Percentiles rank a stretch among this genome's conserved stretches.
Conservation (phyloP, 169 alveolate species). For the Besnoitia besnoiti region DNA sequence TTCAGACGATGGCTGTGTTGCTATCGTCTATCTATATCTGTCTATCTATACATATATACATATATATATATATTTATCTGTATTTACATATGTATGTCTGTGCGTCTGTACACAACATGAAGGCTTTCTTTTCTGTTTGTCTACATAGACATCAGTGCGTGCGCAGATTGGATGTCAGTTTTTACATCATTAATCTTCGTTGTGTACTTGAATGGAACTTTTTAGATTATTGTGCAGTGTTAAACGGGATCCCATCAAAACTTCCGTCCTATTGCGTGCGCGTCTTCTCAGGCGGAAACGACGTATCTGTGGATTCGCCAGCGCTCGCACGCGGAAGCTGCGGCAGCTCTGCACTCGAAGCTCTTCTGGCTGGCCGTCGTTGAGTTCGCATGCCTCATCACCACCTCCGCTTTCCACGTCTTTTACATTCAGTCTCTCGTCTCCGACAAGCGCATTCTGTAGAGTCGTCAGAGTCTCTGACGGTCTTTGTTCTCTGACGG, state of each 20-base stretch:
- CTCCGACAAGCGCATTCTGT: slow-evolving; percentile 59
- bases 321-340: slow-evolving; percentile 71
- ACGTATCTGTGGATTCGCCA: slow-evolving; percentile 69
- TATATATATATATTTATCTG: no score
- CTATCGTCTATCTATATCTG: no score
- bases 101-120: no score
- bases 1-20: no score
- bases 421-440: slow-evolving; percentile 69
- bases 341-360: slow-evolving; percentile 60
- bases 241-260: background rate
- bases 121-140: no score
- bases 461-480: no score
- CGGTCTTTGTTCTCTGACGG: no score
- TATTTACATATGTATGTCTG: no score
- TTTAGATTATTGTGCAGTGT: background rate
- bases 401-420: slow-evolving; percentile 71
- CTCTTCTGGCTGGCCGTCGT: slow-evolving; percentile 64
- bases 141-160: no score
- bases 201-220: background rate
- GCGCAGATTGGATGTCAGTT: no score
- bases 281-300: slow-evolving; percentile 54
- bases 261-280: background rate
- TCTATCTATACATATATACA: no score
- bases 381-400: slow-evolving; percentile 62
- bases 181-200: background rate